Base-by-base conservation (phyloP, 805 yeast genomes). In the Ogataea populi-albae region DNA sequence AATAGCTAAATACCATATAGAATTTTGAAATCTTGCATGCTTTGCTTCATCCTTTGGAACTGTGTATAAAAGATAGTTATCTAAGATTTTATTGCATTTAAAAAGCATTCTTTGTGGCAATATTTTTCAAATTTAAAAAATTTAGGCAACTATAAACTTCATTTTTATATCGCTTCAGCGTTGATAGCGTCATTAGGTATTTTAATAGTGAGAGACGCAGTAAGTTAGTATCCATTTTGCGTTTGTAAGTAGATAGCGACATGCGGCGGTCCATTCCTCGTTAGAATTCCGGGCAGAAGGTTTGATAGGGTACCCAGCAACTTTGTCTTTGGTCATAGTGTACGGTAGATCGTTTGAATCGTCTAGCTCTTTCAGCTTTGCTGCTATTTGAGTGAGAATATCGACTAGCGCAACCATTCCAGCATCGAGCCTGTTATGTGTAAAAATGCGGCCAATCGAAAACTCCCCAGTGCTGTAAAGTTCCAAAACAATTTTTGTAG, bases 201-300 rank as follows among this genome's bases (percentile, higher is more conserved):
- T 7, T 27, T 23, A 33, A 10, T 43, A 45, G 26, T 52, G 61
- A 6, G 62, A 68, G 40, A 81, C 71, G 3, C 86, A 76, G 54
- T 80, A 87, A 4, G 89, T 81, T 37, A 89, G 62, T 6, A 91
- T 70, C 95, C 96, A 91, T 53, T 86, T 87, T 20, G 78, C 69
- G 50, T 91, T 77, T 0, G 93, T 85, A 31, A 89, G 62, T 9
- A 91, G 65, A 52, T 79, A 84, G 50, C 84, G 82, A 61, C 96
- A 88, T 1, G 95, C 91, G 17, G 81, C 75, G 0, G 96, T 86
- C 98, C 98, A 89, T 43, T 83, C 86, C 29, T 77, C 77, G 54
- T 81, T 81, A 1, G 81, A 74, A 3, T 71, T 62, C 40, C 71
- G 66, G 3, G 85, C 73, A 2, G 85, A 75, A 1, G 86, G 71